Conservation (phyloP, 495 filamentous ascomycete species). For the Hypoxylon fuscum region DNA sequence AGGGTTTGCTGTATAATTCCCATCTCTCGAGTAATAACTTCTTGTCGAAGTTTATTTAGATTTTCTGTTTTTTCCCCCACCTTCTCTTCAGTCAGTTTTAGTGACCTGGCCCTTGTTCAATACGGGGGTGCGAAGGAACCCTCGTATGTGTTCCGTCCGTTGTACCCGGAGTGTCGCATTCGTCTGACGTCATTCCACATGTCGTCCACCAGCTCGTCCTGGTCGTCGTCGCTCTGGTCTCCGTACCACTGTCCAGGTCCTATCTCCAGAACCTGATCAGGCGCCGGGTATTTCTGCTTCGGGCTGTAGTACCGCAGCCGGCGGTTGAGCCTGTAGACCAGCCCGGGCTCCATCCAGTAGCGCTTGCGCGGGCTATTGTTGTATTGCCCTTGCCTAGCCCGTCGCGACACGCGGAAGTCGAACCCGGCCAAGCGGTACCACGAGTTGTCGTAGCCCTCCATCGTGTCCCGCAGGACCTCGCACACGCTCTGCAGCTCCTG, state of each 20-base stretch:
- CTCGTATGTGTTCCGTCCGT: not conserved
- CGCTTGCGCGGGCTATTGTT: not conserved
- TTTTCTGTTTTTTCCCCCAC: not conserved
- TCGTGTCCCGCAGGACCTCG: not conserved
- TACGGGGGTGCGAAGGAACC: not conserved
- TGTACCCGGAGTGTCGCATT: not conserved
- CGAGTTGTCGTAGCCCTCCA: not conserved
- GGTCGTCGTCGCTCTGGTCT: slow-evolving; percentile 32
- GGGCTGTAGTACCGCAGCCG: not conserved
- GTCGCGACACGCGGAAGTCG: slow-evolving; percentile 17
- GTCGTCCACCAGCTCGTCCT: slow-evolving; percentile 17
- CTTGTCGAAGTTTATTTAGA: not conserved
- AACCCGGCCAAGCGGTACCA: slow-evolving; percentile 26
- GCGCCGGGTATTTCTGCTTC: not conserved
- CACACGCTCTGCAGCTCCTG: not conserved
- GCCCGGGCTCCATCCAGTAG: slow-evolving; percentile 15
- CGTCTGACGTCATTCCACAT: slow-evolving; percentile 21
- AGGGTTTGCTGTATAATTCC: too few relatives aligned
- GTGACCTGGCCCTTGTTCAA: not conserved
- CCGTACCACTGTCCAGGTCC: not conserved
- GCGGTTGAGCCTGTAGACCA: slow-evolving; percentile 1
- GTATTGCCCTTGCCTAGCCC: not conserved
- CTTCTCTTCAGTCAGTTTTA: not conserved
- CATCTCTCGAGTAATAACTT: not conserved
- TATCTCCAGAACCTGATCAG: not conserved